A percentile compares a stretch with the other conserved stretches of the same genome.
Evolutionary conservation across 306 rosid species (phyloP).

Genomic region (Castanopsis chinensis): DNA sequence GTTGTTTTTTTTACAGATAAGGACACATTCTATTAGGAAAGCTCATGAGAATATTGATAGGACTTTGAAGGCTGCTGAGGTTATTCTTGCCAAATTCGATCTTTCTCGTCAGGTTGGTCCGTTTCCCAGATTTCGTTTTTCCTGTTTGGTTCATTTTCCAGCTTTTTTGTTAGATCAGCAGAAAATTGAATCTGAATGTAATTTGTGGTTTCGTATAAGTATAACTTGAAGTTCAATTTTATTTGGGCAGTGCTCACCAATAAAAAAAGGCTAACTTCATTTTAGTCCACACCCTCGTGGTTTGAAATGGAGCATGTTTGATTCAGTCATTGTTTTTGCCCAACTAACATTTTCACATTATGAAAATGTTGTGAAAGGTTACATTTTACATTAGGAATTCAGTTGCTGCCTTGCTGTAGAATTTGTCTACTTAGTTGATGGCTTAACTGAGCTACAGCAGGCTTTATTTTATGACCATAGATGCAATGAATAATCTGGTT

Average conservation of each 20-base stretch:
- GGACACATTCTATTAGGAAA: constrained; percentile 90
- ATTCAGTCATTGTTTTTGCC: too few relatives aligned
- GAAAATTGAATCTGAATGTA: neutral
- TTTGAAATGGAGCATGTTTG: too few relatives aligned
- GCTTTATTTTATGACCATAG: too few relatives aligned
- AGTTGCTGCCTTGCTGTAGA: too few relatives aligned
- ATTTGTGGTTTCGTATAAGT: neutral
- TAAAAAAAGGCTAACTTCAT: neutral
- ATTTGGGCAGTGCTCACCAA: neutral
- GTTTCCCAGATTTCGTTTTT: constrained; percentile 16
- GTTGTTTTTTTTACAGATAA: constrained; percentile 52
- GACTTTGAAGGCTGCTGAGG: constrained; percentile 91
- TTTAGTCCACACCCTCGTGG: too few relatives aligned
- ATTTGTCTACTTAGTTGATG: too few relatives aligned
- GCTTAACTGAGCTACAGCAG: too few relatives aligned
- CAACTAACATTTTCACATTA: too few relatives aligned
- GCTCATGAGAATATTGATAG: constrained; percentile 94
- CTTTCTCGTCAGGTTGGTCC: constrained; percentile 94
- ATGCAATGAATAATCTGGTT: too few relatives aligned
- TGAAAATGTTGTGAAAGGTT: too few relatives aligned
- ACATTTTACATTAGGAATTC: too few relatives aligned
- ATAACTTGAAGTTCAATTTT: neutral
- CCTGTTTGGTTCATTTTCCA: neutral
- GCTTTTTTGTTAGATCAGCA: neutral
- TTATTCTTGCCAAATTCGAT: constrained; percentile 79